These are phyloP conservation scores for Candida oleophila DNA, from an alignment of 805 yeast genomes.

Conservation along the genomic window DNA sequence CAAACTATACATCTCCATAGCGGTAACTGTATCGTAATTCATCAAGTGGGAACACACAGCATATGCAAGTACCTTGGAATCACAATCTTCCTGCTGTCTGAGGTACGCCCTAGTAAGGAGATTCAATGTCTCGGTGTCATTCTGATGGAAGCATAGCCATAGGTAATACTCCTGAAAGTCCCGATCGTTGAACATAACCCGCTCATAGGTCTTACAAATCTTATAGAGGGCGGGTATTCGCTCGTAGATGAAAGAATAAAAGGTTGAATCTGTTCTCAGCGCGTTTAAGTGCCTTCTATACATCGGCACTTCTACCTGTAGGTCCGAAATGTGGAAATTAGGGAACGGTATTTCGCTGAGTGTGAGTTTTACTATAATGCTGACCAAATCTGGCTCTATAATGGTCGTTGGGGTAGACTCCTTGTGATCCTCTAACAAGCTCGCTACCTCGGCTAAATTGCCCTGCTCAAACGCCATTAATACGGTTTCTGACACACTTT, in stretches of 20 bases:
- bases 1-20: constrained; percentile 22
- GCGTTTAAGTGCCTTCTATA: background rate
- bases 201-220: constrained; percentile 19
- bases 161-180: constrained; percentile 24
- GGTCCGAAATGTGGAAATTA: background rate
- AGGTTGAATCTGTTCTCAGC: constrained; percentile 1
- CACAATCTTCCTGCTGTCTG: constrained; percentile 14
- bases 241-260: constrained; percentile 11
- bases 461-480: constrained; percentile 1
- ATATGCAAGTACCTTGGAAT: constrained; percentile 26
- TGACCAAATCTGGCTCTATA: constrained; percentile 5
- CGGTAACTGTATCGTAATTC: constrained; percentile 32
- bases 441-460: background rate
- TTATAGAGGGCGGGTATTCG: constrained; percentile 22
- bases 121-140: constrained; percentile 26
- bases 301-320: constrained; percentile 3
- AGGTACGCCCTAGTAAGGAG: constrained; percentile 20
- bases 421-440: background rate
- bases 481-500: background rate
- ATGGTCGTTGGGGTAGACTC: background rate
- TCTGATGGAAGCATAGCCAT: constrained; percentile 36
- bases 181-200: constrained; percentile 9
- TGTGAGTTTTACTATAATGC: constrained; percentile 3
- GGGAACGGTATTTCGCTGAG: constrained; percentile 6
- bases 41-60: constrained; percentile 27